Evolutionary conservation across 1,139 yeast species (phyloP).

Genomic region (Taphrina deformans): DNA sequence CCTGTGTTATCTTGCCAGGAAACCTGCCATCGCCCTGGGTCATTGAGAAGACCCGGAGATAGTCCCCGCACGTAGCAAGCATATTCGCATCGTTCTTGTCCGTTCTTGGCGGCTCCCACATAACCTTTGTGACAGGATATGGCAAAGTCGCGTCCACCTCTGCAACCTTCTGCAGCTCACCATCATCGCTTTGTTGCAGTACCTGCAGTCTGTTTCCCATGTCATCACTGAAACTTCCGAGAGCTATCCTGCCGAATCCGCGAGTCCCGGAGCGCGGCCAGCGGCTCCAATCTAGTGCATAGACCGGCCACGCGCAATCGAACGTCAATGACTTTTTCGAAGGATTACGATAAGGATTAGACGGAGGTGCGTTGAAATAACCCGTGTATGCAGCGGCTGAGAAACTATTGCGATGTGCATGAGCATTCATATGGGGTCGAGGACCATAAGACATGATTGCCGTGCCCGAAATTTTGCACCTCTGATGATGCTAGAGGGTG

Average conservation of each 20-base stretch:
- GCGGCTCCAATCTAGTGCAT: constrained; percentile 27
- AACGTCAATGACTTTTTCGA: not conserved
- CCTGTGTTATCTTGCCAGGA: constrained; percentile 16
- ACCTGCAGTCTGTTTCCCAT: constrained; percentile 24
- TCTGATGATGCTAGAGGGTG: too few relatives aligned
- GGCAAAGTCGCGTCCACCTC: constrained; percentile 25
- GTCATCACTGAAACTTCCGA: constrained; percentile 32
- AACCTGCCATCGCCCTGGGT: not conserved
- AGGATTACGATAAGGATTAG: not conserved
- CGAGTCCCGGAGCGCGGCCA: constrained; percentile 17
- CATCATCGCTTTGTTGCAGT: constrained; percentile 20
- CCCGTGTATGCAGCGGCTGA: constrained; percentile 24
- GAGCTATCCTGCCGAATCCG: constrained; percentile 21
- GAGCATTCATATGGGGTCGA: constrained; percentile 7
- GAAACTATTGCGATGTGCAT: constrained; percentile 31
- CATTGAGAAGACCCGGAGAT: constrained; percentile 24
- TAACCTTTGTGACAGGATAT: constrained; percentile 32
- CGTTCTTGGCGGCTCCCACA: constrained; percentile 33
- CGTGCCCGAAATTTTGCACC: not conserved
- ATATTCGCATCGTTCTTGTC: constrained; percentile 9
- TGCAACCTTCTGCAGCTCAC: constrained; percentile 21
- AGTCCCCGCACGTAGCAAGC: constrained; percentile 33
- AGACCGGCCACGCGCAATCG: constrained; percentile 33
- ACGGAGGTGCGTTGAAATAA: constrained; percentile 17
- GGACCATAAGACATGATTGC: not conserved